Evolutionary conservation across 495 filamentous ascomycete species (phyloP), one percentile per base, ranked within the genome.

Genomic region (Neurospora cerealis): DNA sequence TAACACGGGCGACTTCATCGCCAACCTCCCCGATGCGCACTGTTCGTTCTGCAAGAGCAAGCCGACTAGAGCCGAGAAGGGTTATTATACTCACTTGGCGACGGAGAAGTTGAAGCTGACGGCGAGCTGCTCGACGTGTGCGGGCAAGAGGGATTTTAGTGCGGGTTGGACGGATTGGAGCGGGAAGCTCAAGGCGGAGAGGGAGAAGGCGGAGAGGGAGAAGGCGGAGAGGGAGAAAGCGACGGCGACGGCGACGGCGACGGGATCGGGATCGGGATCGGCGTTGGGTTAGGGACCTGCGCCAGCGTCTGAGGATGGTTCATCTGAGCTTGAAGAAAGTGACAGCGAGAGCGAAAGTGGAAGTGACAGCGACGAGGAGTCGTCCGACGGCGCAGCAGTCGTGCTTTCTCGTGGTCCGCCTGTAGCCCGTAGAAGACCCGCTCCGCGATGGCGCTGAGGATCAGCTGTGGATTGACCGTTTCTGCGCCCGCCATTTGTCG

Each of bases 31-130:
- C 3, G 77, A 80, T 17, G 42, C 69, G 0, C 36, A 54, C 36
- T 80, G 77, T n/a, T 71, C 60, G 11, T 69, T 60, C 21, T 80
- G 75, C 73, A 73, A 69, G 66, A 71, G 54, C 40, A 77, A 75
- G 73, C 77, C 75, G n/a, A 54, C 28, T 6, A 17, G 44, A n/a
- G 39, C 66, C 13, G 70, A 77, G 4, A 73, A 73, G 75, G n/a
- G 28, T 15, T 78, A 79, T 32, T 79, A 72, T 19, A 76, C 76
- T 4, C 77, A 79, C 4, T 13, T 79, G 2, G 76, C 73, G 39
- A 70, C 77, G 32, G 72, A 78, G 24, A 73, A 41, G 69, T 5
- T 73, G n/a, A 70, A 72, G 62, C 2, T 79, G 24, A n/a, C 10
- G 1, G 71, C 72, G 3, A 34, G 44, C 13, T 78, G 77, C 39